phyloP scores from a whole-genome alignment of 148 eudicot species.

The Amaranthus cruentus region DNA sequence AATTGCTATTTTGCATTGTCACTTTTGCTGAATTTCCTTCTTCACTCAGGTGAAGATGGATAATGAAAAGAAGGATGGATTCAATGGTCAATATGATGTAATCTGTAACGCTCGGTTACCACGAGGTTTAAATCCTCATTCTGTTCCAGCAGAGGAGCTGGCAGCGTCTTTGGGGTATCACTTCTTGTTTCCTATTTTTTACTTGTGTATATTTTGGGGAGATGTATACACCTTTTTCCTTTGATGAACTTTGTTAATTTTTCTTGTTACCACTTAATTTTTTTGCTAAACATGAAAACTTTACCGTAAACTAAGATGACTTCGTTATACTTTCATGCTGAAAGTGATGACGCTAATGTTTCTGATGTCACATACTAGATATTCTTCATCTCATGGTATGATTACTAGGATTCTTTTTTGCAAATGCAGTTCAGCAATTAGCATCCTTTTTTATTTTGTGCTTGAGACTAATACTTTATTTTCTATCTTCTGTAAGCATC shows the following conservation, averaged over 20 bases:
- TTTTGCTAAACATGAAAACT: not conserved
- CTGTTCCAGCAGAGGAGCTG: conserved; percentile 91
- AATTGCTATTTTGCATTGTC: conserved; percentile 1
- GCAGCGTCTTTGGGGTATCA: conserved; percentile 91
- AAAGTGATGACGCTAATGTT: not conserved
- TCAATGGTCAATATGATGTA: conserved; percentile 69
- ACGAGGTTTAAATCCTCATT: conserved; percentile 93
- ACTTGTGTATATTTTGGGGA: not conserved
- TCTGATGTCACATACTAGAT: not conserved
- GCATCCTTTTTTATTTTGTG: not conserved
- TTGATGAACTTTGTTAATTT: not conserved
- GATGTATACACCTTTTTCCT: not conserved
- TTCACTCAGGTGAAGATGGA: conserved; percentile 54
- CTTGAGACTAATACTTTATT: not conserved
- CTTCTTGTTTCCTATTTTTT: conserved; percentile 1
- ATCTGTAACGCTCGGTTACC: conserved; percentile 95
- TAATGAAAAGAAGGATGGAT: conserved; percentile 64
- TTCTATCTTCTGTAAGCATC: not conserved
- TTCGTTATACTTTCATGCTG: not conserved
- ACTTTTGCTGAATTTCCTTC: conserved; percentile 9
- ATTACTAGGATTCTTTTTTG: not conserved
- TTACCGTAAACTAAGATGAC: not conserved
- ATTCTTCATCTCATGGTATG: not conserved
- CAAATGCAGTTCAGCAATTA: not conserved
- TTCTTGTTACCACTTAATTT: not conserved